Conservation (phyloP, 2,329 filamentous ascomycete species). For the Botrytis fragariae region DNA sequence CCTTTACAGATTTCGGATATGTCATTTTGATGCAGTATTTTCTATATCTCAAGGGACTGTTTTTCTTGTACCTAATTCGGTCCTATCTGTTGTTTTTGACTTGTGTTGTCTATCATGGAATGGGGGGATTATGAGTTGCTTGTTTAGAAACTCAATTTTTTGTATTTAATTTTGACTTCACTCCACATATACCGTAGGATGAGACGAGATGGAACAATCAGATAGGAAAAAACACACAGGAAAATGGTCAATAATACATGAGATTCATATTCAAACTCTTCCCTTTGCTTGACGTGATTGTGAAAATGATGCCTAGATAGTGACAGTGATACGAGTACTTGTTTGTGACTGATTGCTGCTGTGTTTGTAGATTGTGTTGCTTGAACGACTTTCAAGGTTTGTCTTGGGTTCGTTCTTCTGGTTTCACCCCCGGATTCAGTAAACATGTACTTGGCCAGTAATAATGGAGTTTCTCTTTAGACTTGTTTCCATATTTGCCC, state of each 20-base stretch:
- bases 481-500: conserved; percentile 7
- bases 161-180: conserved; percentile 9
- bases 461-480: background rate
- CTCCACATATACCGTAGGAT: conserved; percentile 2
- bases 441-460: background rate
- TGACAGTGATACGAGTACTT: conserved; percentile 8
- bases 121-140: conserved; percentile 4
- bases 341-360: background rate
- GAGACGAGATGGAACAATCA: conserved; percentile 6
- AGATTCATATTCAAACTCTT: conserved; percentile 8
- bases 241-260: conserved; percentile 6
- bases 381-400: background rate
- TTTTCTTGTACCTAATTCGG: conserved; percentile 17
- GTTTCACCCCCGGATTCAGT: background rate
- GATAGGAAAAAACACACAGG: background rate
- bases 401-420: background rate
- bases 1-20: conserved; percentile 1
- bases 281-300: background rate
- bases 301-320: background rate
- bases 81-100: conserved; percentile 6
- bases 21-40: conserved; percentile 8
- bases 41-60: conserved; percentile 1
- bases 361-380: background rate
- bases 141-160: background rate
- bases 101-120: conserved; percentile 6